Evolutionary conservation across 1,284 basidiomycete species (phyloP).

Genomic region (Porogramme epimiltina): DNA sequence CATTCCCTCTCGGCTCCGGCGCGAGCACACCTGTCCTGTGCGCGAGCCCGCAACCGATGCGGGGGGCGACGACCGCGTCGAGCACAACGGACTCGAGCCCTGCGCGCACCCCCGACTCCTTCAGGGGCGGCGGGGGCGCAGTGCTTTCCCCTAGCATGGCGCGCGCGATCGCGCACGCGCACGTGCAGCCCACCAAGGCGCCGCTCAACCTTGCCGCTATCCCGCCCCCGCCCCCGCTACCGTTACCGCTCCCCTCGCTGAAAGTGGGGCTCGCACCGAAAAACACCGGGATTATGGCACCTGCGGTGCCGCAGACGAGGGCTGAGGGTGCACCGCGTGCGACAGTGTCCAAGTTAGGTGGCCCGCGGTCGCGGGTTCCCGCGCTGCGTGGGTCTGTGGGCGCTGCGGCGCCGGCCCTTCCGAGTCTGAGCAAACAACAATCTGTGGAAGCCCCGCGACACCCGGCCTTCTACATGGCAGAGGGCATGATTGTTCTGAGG

Average conservation of each 20-base stretch:
- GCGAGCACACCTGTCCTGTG: slow-evolving; percentile 12
- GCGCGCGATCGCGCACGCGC: not conserved
- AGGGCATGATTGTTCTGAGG: slow-evolving; percentile 22
- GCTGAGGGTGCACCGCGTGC: no score
- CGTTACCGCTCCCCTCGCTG: no score
- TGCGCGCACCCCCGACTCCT: slow-evolving; percentile 9
- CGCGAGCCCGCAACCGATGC: slow-evolving; percentile 16
- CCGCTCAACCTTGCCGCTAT: not conserved
- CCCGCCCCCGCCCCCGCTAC: not conserved
- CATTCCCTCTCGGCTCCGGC: slow-evolving; percentile 16
- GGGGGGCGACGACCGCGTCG: slow-evolving; percentile 9
- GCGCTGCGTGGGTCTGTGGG: slow-evolving; percentile 11
- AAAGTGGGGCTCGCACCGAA: no score
- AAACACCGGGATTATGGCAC: no score
- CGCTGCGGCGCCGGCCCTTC: not conserved
- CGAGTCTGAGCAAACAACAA: not conserved
- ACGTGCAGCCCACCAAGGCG: not conserved
- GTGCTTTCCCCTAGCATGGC: not conserved
- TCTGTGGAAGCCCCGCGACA: slow-evolving; percentile 10
- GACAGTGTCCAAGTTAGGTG: no score
- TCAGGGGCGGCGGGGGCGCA: slow-evolving; percentile 3
- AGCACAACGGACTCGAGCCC: slow-evolving; percentile 9
- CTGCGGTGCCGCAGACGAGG: no score
- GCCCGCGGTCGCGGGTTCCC: slow-evolving; percentile 16
- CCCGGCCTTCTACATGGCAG: slow-evolving; percentile 24